Evolutionary conservation across 2,329 filamentous ascomycete genomes (phyloP), one percentile per base, ranked within the genome.

Genomic region (Sporothrix variecibatus): DNA sequence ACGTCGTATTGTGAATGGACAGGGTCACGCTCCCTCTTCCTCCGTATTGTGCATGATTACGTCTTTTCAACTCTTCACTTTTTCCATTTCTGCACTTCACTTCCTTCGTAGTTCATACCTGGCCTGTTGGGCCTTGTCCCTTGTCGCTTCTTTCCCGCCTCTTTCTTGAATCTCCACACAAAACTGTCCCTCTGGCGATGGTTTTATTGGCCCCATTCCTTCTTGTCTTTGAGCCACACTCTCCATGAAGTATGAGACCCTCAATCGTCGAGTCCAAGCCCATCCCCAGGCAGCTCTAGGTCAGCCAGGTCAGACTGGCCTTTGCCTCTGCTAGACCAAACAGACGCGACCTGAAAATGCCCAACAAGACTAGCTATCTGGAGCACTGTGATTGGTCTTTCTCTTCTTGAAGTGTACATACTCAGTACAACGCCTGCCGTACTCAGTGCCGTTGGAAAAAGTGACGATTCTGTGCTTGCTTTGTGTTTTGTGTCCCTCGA

Each of bases 271-370:
- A n/a, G n/a, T n/a, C n/a, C n/a, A 3, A 11, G 23, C 26, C 23
- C 23, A 17, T 60, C 56, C 56, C 56, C 28, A n/a, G 28, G 56
- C 56, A 38, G 28, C 56, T 31, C 26, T 28, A 31, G 56, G 53
- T 58, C 53, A 58, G 53, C 53, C 23, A 58, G 46, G 46, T 49
- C 46, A 15, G 46, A 3, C 34, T 5, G 34, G 34, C 34, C 34
- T 53, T 23, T n/a, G 20, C 51, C 7, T 60, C 56, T 34, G 12
- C 26, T 20, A 49, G 40, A 49, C 64, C 64, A 68, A 68, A 43
- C 43, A 68, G 40, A 51, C 26, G 64, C 26, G 64, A 34, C 43
- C 26, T 68, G 65, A 68, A 64, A 26, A 34, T 34, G 28, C 56
- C 28, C 28, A 60, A 28, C 28, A 60, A 40, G 60, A 34, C 60